Percentiles rank a stretch among this genome's conserved stretches.
Conservation (phyloP, 208 protist genomes). For the Leishmania turanica region DNA sequence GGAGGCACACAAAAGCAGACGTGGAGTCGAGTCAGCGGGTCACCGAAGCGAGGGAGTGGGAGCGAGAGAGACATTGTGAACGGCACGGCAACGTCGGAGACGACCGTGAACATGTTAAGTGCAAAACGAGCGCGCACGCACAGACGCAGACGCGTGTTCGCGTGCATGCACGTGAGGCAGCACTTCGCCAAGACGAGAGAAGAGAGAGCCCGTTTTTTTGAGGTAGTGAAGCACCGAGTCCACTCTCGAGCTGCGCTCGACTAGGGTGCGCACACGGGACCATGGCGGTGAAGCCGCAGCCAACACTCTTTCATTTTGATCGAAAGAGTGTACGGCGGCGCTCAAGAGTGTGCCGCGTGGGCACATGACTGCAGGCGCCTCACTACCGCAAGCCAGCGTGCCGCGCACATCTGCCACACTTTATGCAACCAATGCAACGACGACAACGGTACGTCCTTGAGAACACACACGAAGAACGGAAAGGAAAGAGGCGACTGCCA, state of each 20-base stretch:
- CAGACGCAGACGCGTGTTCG: neutral
- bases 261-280: neutral
- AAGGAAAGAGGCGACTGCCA: neutral
- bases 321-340: neutral
- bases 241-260: neutral
- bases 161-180: neutral
- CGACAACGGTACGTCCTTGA: neutral
- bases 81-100: neutral
- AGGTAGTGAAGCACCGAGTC: neutral
- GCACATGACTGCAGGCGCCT: neutral
- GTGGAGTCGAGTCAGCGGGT: neutral
- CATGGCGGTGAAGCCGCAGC: neutral
- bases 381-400: neutral
- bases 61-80: neutral
- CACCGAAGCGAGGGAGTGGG: neutral
- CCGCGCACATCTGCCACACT: neutral
- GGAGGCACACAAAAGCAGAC: conserved; percentile 8
- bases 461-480: neutral
- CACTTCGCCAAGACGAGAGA: neutral
- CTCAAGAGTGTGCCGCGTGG: neutral
- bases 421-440: neutral
- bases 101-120: neutral
- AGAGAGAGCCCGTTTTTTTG: neutral
- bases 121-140: neutral
- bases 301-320: too few relatives aligned